These are phyloP conservation scores for Pseudogymnoascus sp. DNA, from an alignment of 2,329 filamentous ascomycete genomes.

Conservation along the genomic window DNA sequence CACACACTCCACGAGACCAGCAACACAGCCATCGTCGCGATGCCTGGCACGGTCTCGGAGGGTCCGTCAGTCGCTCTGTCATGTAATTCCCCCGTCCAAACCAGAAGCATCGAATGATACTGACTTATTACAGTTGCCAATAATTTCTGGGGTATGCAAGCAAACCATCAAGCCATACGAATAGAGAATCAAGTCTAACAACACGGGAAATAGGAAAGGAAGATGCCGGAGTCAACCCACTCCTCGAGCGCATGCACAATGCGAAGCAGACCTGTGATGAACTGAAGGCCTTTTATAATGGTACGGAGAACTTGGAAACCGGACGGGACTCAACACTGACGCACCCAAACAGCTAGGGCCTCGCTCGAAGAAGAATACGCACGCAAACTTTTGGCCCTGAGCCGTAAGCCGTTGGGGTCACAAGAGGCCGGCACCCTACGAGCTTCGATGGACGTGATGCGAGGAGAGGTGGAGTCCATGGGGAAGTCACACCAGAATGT, in stretches of 20 bases:
- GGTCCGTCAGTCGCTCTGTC: conserved; percentile 32
- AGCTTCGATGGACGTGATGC: conserved; percentile 76
- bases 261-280: conserved; percentile 95
- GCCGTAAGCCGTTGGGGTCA: conserved; percentile 82
- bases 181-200: not conserved
- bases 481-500: conserved; percentile 88
- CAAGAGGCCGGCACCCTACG: conserved; percentile 79
- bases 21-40: conserved; percentile 13
- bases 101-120: conserved; percentile 18
- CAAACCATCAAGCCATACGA: not conserved
- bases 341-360: conserved; percentile 58
- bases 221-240: conserved; percentile 85
- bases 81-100: conserved; percentile 18
- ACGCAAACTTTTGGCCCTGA: conserved; percentile 76
- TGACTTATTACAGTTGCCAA: conserved; percentile 69
- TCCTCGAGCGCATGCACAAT: conserved; percentile 89
- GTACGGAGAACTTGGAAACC: conserved; percentile 40
- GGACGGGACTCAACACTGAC: conserved; percentile 10
- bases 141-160: conserved; percentile 74
- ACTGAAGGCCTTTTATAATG: conserved; percentile 79
- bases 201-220: conserved; percentile 58
- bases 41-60: conserved; percentile 29
- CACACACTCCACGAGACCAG: not conserved
- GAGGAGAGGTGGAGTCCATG: conserved; percentile 86
- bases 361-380: conserved; percentile 96